Percentiles rank a stretch among this genome's conserved stretches.
phyloP scores from a whole-genome alignment of 306 rosid species.

The Vigna hirtella region DNA sequence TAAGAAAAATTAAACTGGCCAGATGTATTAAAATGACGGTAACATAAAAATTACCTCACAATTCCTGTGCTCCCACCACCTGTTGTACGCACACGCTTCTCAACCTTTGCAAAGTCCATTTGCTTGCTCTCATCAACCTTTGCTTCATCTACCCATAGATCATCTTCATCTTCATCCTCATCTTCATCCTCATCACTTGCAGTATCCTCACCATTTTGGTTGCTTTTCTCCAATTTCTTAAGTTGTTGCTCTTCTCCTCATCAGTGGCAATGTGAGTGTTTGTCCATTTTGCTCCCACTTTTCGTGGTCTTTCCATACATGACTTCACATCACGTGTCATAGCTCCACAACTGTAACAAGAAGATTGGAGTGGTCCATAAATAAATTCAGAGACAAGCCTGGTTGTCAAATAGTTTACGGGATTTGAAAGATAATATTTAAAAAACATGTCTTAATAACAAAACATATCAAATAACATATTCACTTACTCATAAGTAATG shows the following conservation, averaged over 20 bases:
- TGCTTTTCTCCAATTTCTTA: slow-evolving; percentile 46
- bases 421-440: neutral
- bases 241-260: slow-evolving; percentile 45
- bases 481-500: neutral
- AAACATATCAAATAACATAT: neutral
- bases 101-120: slow-evolving; percentile 84
- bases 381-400: slow-evolving; percentile 3
- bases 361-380: slow-evolving; percentile 9
- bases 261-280: slow-evolving; percentile 41
- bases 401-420: neutral
- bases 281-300: slow-evolving; percentile 43
- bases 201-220: slow-evolving; percentile 42
- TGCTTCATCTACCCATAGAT: slow-evolving; percentile 71
- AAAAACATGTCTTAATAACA: neutral
- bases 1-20: neutral
- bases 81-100: slow-evolving; percentile 78
- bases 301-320: slow-evolving; percentile 46
- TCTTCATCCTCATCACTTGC: slow-evolving; percentile 58
- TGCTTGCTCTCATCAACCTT: slow-evolving; percentile 80
- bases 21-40: neutral
- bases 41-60: slow-evolving; percentile 39
- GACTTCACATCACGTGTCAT: slow-evolving; percentile 39
- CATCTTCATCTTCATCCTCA: slow-evolving; percentile 48
- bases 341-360: slow-evolving; percentile 42
- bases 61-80: slow-evolving; percentile 85